Evolutionary conservation across 228 moss, liverwort and hornwort genomes (phyloP).

Genomic region (Sphagnum magellanicum): DNA sequence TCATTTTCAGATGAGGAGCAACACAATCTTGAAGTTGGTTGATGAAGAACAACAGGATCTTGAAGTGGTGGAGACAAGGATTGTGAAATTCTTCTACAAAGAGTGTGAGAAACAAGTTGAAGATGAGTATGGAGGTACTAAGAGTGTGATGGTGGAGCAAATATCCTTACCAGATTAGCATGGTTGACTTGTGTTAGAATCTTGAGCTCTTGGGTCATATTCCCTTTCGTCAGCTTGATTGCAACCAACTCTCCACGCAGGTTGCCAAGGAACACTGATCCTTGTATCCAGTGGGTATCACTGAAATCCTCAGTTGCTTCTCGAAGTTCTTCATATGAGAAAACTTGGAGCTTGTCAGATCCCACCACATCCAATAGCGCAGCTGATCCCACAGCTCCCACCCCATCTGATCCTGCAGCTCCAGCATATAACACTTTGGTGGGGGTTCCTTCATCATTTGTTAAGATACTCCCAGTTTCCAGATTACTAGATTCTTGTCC

Average conservation of each 20-base stretch:
- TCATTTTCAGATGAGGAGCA: too few relatives aligned
- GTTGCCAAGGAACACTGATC: constrained; percentile 61
- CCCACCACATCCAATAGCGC: too few relatives aligned
- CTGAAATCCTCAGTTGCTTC: constrained; percentile 61
- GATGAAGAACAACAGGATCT: too few relatives aligned
- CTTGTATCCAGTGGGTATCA: constrained; percentile 40
- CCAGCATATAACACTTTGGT: neutral
- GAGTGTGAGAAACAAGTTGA: too few relatives aligned
- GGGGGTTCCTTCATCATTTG: neutral
- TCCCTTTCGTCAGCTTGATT: constrained; percentile 76
- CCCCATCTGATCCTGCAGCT: constrained; percentile 24
- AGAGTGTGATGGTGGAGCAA: too few relatives aligned
- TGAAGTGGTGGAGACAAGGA: too few relatives aligned
- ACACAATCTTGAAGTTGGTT: too few relatives aligned
- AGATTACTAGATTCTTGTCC: neutral
- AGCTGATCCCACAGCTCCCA: constrained; percentile 29
- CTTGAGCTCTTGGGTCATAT: constrained; percentile 57
- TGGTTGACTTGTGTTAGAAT: constrained; percentile 76
- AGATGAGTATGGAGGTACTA: too few relatives aligned
- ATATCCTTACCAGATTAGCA: constrained; percentile 39
- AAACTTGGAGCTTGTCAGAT: constrained; percentile 1
- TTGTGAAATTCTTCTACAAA: too few relatives aligned
- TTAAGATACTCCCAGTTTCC: neutral
- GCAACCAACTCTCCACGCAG: constrained; percentile 47
- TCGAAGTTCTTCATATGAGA: constrained; percentile 43